Base-by-base conservation (phyloP, 2,329 filamentous ascomycete species). In the Fusarium illudens region DNA sequence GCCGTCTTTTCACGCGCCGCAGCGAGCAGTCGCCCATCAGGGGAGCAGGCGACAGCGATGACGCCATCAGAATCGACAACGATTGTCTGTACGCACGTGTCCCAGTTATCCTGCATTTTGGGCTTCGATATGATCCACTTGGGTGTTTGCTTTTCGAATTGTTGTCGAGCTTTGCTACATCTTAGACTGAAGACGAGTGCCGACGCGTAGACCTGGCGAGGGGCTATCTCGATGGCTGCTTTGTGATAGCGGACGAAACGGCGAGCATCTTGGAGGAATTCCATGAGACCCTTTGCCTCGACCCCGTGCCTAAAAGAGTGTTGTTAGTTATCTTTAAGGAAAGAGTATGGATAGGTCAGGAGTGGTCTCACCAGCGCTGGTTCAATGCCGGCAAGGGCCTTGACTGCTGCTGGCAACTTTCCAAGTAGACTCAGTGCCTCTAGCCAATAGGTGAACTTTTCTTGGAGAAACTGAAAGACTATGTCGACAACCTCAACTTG, bases 351-450 rank as follows among this genome's bases (percentile, higher is more conserved):
- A 34, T 22, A n/a, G 13, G 5, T 10, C 13, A 17, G n/a, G n/a
- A n/a, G n/a, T n/a, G n/a, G 39, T 39, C 39, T 27, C 6, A 58
- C 54, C 39, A 42, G 33, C 2, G 27, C n/a, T 2, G 8, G 12
- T n/a, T 17, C 42, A 2, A 62, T 46, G 11, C 30, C 30, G 2
- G 3, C 15, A n/a, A 60, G 30, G 4, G 32, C 39, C 9, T 6
- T 27, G 6, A 13, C 30, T 20, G 46, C 64, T 1, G 22, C 15
- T 2, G 64, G 13, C 9, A 58, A 10, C 76, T 64, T 36, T 69
- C 67, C n/a, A 59, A 80, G 62, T 4, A 81, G 73, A 54, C 80
- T 79, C 3, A 83, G 73, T 32, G 79, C 77, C 60, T 84, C 81
- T 4, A 84, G 67, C 81, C 80, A 84, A 53, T 82, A 75, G 1